Evolutionary conservation across 768 basidiomycete genomes (phyloP), one percentile per base, ranked within the genome.

Genomic region (Obba rivulosa): DNA sequence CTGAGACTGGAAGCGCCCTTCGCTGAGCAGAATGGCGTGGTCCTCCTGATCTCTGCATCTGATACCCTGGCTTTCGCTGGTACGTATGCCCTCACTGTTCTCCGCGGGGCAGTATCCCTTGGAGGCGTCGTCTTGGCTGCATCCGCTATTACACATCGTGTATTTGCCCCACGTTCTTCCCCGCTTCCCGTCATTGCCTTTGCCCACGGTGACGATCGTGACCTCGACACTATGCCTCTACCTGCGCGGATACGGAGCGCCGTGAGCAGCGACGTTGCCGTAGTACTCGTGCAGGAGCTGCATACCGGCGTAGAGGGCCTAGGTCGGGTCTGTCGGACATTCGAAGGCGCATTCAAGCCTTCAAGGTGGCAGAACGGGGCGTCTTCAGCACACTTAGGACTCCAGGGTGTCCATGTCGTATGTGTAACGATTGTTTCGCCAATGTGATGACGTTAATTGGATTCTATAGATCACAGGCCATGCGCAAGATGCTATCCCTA

Each of bases 81-180:
- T 4, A 69, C 73, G 0, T 88, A 80, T 62, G 61, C 58, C 3
- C 50, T 95, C 14, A 71, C 73, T 0, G 75, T 92, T 21, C 59
- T 93, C 3, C 78, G 71, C 43, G 87, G 88, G 1, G 66, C 75
- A 14, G 52, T 93, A 44, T 66, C 70, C 2, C 41, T 92, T 0
- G 70, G 73, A n/a, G 87, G 87, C 2, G 72, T 77, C 10, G 68
- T 65, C 1, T 59, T 87, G 8, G 41, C 49, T 1, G 57, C 79
- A 7, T 78, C 78, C 1, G 39, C 56, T 1, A 58, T 46, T 2
- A 48, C 56, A 4, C 72, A 90, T 54, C 66, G 65, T 11, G 69
- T 94, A 22, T 94, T 81, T 59, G 86, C 90, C 0, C 90, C 92
- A 0, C 74, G 79, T 3, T 88, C 83, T 0, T 80, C 88, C n/a